Base-by-base conservation (phyloP, 306 rosid species). In the Gillenia trifoliata region DNA sequence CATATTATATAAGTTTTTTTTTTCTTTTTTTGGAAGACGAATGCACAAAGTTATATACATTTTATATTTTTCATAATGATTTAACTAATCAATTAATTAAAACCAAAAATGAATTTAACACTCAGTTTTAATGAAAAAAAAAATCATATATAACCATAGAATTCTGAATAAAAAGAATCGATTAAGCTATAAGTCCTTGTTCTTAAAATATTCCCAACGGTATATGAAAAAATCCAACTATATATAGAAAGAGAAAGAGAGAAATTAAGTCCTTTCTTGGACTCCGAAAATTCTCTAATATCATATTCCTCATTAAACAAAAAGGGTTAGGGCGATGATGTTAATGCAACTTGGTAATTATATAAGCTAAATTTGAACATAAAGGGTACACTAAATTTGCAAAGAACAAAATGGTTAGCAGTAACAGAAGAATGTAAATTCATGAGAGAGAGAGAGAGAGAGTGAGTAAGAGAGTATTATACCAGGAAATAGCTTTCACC, bases 401-500 rank as follows among this genome's bases (percentile, higher is more conserved):
- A 50, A 50, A 50, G 56, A 17, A 50, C 55, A 50, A 50, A 50
- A 50, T 45, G 50, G 5, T 11, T 11, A 52, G 47, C 30, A 3
- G 36, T 49, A 7, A 26, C 22, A 25, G 22, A 67, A 26, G 5
- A 67, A 26, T 38, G 50, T 28, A 66, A 67, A 29, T 26, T 20
- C 23, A 66, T 22, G 65, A 54, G 63, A 25, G 67, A 17, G 61
- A 69, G 73, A 68, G 40, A 47, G 43, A 66, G 71, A 41, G 33
- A 33, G 13, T 19, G 49, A 34, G 23, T 23, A 54, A 36, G 34
- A 19, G 47, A 12, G 43, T 29, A 26, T 45, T 5, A 56, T 77
- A 91, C 98, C 96, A 94, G 90, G 79, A 87, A 92, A 74, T 94
- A 94, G 88, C 88, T 90, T 83, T 92, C 97, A 50, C 96, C 97